These are phyloP conservation scores for Malassezia dermatis DNA, from an alignment of 1,284 basidiomycete species.

Conservation along the genomic window DNA sequence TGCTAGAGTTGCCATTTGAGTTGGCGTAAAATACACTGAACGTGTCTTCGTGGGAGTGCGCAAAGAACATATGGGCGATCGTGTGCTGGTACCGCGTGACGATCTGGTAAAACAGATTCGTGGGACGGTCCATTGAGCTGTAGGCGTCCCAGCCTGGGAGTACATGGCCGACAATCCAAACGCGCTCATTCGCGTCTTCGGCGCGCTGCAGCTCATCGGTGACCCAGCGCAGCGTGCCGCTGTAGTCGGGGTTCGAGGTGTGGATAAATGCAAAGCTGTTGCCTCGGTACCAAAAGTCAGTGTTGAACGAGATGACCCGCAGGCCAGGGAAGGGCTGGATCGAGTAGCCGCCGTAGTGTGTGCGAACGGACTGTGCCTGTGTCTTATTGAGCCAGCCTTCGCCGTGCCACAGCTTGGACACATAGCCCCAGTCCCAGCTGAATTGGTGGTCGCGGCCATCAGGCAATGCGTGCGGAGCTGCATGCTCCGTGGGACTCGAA, in stretches of 20 bases:
- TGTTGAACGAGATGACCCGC: constrained; percentile 65
- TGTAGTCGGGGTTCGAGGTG: constrained; percentile 59
- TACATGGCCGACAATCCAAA: constrained; percentile 71
- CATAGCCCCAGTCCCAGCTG: constrained; percentile 42
- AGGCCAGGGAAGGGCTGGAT: constrained; percentile 61
- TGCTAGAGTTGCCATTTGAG: constrained; percentile 50
- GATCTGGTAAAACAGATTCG: constrained; percentile 50
- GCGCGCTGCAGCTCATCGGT: constrained; percentile 62
- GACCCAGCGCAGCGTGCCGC: constrained; percentile 65
- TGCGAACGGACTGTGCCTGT: constrained; percentile 56
- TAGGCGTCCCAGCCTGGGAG: constrained; percentile 59
- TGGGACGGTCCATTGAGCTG: constrained; percentile 54
- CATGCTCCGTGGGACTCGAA: constrained; percentile 28
- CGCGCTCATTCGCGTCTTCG: constrained; percentile 45
- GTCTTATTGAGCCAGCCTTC: constrained; percentile 61
- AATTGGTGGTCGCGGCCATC: constrained; percentile 31
- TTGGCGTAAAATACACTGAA: constrained; percentile 71
- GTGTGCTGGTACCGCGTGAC: constrained; percentile 66
- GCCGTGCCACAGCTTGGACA: constrained; percentile 13
- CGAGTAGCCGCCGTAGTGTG: constrained; percentile 66
- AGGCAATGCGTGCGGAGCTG: constrained; percentile 26
- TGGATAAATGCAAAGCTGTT: constrained; percentile 69
- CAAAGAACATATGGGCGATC: constrained; percentile 68
- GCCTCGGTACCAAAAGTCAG: constrained; percentile 52
- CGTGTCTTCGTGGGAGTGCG: constrained; percentile 71